Evolutionary conservation across 2,329 filamentous ascomycete species (phyloP), one percentile per base, ranked within the genome.

Genomic region (Talaromyces islandicus): DNA sequence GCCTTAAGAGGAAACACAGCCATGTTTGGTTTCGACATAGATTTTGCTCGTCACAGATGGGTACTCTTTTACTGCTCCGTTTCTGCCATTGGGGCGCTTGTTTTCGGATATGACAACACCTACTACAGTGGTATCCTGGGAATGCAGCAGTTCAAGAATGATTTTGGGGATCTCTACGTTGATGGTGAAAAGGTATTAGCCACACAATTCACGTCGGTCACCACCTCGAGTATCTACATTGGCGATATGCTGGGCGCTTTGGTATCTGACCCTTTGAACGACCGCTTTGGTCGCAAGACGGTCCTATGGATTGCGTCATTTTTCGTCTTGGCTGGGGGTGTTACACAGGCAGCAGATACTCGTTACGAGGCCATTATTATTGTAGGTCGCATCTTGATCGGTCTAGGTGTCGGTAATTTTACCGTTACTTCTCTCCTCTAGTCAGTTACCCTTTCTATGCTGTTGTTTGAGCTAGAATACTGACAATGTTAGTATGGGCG

Each of bases 41-140:
- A 55, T 29, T 55, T 55, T n/a, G n/a, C 32, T 10, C 53, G 53
- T 24, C 38, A 55, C 21, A 32, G 53, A 41, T 55, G 32, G 53
- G 32, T 32, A 21, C 12, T 55, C 53, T 38, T 55, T 29, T 55
- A 55, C 32, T 55, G 53, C 32, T 55, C 32, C 30, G 38, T 55
- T 38, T 55, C 53, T 21, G 53, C 53, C 19, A 55, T 55, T 11
- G 32, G 53, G 17, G 53, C 53, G 17, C 53, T 55, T 17, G 53
- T 55, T 25, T 55, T 55, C n/a, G 53, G 53, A 17, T 55, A 55
- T 55, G 53, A 55, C 32, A 55, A 55, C 32, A 55, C 53, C 53
- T 55, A 55, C 21, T 55, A 55, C 32, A 55, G 53, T 12, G 53
- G 53, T 19, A 55, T 55, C 9, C 32, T 41, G 14, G 53, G 53